These are phyloP conservation scores for Elsinoe ampelina DNA, from an alignment of 2,329 filamentous ascomycete species.

Conservation along the genomic window DNA sequence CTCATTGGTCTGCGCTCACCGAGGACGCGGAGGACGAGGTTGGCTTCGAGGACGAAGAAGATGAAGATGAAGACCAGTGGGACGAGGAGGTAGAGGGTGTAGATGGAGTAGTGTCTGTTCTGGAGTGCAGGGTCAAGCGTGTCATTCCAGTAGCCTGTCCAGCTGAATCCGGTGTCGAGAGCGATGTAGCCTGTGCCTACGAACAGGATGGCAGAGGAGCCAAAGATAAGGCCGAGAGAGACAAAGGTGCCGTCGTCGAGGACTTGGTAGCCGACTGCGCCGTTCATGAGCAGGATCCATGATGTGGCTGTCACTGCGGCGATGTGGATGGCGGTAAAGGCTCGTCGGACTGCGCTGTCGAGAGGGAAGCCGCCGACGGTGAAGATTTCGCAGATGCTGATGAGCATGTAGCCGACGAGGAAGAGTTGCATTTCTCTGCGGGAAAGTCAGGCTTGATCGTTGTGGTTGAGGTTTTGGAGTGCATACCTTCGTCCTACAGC, in stretches of 20 bases:
- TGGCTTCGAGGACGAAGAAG: constrained; percentile 73
- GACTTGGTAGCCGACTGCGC: constrained; percentile 83
- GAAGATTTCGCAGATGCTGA: constrained; percentile 94
- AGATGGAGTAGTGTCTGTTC: constrained; percentile 72
- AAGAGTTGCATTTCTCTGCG: constrained; percentile 93
- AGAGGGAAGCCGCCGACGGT: constrained; percentile 84
- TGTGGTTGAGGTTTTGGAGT: background rate
- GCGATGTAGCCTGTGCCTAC: constrained; percentile 92
- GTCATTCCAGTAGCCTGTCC: constrained; percentile 67
- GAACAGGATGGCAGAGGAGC: constrained; percentile 64
- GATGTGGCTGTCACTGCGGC: constrained; percentile 78
- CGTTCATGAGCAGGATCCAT: constrained; percentile 94
- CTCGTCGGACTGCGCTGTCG: constrained; percentile 58
- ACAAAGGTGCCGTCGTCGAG: constrained; percentile 85
- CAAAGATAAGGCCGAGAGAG: constrained; percentile 65
- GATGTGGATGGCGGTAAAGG: constrained; percentile 82
- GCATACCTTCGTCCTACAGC: constrained; percentile 82
- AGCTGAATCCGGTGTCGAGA: constrained; percentile 81
- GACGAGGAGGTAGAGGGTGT: constrained; percentile 84
- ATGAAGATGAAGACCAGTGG: constrained; percentile 82
- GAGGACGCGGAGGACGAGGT: constrained; percentile 76
- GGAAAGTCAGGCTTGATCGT: constrained; percentile 7
- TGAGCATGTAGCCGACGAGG: constrained; percentile 72
- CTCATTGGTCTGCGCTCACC: constrained; percentile 86
- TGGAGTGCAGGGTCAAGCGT: constrained; percentile 41